A percentile compares a stretch with the other conserved stretches of the same genome.
Conservation (phyloP, 2,329 filamentous ascomycete genomes). For the Anthostomella pinea region DNA sequence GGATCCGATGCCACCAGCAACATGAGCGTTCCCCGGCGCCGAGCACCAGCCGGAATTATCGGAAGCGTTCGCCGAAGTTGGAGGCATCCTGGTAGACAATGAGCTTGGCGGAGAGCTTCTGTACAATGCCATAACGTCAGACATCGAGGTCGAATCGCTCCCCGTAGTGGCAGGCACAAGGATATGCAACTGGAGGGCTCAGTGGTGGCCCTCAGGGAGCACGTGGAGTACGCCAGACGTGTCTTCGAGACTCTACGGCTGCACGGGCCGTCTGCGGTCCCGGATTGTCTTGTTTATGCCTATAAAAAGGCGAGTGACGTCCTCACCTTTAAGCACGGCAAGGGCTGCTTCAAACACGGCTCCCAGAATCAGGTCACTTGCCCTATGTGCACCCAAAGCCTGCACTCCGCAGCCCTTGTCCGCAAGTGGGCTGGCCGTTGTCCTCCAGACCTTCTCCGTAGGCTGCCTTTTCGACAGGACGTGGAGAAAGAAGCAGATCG, state of each 20-base stretch:
- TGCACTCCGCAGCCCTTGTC: conserved; percentile 20
- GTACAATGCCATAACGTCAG: conserved; percentile 25
- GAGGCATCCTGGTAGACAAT: conserved; percentile 22
- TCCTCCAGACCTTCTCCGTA: conserved; percentile 66
- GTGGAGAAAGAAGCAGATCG: conserved; percentile 62
- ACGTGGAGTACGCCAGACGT: conserved; percentile 20
- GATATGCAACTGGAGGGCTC: conserved; percentile 30
- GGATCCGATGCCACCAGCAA: too few relatives aligned
- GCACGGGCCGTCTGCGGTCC: conserved; percentile 10
- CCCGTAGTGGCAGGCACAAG: conserved; percentile 19
- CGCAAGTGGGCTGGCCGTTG: conserved; percentile 40
- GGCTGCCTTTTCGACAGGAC: conserved; percentile 54
- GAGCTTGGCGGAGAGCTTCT: conserved; percentile 24
- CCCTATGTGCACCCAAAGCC: conserved; percentile 10
- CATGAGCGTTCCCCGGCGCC: too few relatives aligned
- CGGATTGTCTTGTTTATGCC: conserved; percentile 23
- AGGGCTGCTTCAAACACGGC: conserved; percentile 3
- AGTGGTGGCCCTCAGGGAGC: conserved; percentile 22
- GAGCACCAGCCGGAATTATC: too few relatives aligned
- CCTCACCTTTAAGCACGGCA: conserved; percentile 10
- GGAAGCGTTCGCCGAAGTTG: too few relatives aligned
- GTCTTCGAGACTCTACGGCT: conserved; percentile 19
- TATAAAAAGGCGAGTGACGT: conserved; percentile 18
- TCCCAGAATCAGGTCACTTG: conserved; percentile 5
- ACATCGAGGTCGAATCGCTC: conserved; percentile 17